Conservation (phyloP, 2,329 filamentous ascomycete species). For the Aspergillus fischeri region DNA sequence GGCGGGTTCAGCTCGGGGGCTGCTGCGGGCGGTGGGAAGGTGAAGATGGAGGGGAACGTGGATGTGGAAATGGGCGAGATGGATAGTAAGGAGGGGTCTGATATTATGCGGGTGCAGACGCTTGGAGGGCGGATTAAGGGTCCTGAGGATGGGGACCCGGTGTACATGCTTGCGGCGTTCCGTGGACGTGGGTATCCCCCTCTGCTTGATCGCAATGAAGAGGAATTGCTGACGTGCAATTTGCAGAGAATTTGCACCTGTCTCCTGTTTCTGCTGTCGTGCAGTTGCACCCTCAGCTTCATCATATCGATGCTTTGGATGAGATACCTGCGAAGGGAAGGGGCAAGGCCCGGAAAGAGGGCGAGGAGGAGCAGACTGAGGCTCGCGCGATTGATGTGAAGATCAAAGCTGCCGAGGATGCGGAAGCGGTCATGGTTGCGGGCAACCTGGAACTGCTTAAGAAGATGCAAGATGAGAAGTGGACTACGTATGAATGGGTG, state of each 20-base stretch:
- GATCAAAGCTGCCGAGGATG: slow-evolving; percentile 70
- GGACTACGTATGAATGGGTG: slow-evolving; percentile 73
- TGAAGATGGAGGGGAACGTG: slow-evolving; percentile 18
- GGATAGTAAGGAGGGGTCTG: slow-evolving; percentile 36
- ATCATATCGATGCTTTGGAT: slow-evolving; percentile 81
- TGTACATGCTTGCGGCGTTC: slow-evolving; percentile 91
- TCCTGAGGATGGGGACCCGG: slow-evolving; percentile 63
- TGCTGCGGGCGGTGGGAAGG: slow-evolving; percentile 26
- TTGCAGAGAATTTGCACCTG: slow-evolving; percentile 74
- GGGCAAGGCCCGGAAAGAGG: slow-evolving; percentile 35
- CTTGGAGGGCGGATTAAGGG: slow-evolving; percentile 75
- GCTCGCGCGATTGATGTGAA: slow-evolving; percentile 81
- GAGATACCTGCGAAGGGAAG: slow-evolving; percentile 53
- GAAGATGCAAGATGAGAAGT: slow-evolving; percentile 74
- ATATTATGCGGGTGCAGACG: slow-evolving; percentile 71
- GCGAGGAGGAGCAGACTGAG: slow-evolving; percentile 48
- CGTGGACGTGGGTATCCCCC: slow-evolving; percentile 60
- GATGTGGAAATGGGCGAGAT: slow-evolving; percentile 14
- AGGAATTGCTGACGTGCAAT: slow-evolving; percentile 7
- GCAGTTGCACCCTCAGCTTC: slow-evolving; percentile 85
- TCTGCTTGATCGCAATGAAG: neutral
- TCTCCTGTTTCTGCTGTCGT: slow-evolving; percentile 79
- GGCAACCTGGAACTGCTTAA: slow-evolving; percentile 75
- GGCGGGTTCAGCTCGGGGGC: slow-evolving; percentile 66
- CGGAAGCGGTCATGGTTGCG: slow-evolving; percentile 58